phyloP scores from a whole-genome alignment of 495 filamentous ascomycete genomes.

The Aspergillus campestris region DNA sequence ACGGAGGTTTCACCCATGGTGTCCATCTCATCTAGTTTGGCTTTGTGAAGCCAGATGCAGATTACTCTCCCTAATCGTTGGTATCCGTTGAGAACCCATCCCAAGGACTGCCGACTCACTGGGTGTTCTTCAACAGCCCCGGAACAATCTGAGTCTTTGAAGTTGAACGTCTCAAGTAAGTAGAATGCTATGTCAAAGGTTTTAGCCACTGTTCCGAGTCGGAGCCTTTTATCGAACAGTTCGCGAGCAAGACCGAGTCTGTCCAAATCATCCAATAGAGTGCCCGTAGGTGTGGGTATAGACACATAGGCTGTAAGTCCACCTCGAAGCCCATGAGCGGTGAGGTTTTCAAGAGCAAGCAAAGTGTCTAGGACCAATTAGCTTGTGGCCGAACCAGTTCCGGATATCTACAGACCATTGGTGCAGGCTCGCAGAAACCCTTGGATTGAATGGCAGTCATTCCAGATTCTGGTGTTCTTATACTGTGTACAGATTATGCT shows the following conservation, averaged over 20 bases:
- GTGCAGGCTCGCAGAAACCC: slow-evolving; percentile 28
- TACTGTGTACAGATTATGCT: slow-evolving; percentile 27
- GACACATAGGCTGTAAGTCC: slow-evolving; percentile 7
- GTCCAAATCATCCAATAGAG: slow-evolving; percentile 25
- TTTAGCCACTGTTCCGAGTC: slow-evolving; percentile 18
- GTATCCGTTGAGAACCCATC: slow-evolving; percentile 30
- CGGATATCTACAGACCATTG: slow-evolving; percentile 23
- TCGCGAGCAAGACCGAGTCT: slow-evolving; percentile 23
- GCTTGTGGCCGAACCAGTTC: not conserved
- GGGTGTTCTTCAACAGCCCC: slow-evolving; percentile 6
- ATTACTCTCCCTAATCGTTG: slow-evolving; percentile 27
- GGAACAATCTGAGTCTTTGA: not conserved
- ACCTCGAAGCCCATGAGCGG: slow-evolving; percentile 1
- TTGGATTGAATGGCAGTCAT: slow-evolving; percentile 20
- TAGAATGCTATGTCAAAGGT: slow-evolving; percentile 15
- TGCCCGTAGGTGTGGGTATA: slow-evolving; percentile 21
- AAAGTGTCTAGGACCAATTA: slow-evolving; percentile 30
- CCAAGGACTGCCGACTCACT: slow-evolving; percentile 23
- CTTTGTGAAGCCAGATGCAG: slow-evolving; percentile 19
- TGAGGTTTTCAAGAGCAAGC: slow-evolving; percentile 20
- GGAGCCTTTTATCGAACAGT: slow-evolving; percentile 16
- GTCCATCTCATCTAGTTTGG: slow-evolving; percentile 5
- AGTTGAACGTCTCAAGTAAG: slow-evolving; percentile 27
- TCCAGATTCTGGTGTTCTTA: slow-evolving; percentile 23
- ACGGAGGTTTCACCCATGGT: slow-evolving; percentile 12